phyloP scores from a whole-genome alignment of 108 stramenopile species.

The Schizochytrium sp. region DNA sequence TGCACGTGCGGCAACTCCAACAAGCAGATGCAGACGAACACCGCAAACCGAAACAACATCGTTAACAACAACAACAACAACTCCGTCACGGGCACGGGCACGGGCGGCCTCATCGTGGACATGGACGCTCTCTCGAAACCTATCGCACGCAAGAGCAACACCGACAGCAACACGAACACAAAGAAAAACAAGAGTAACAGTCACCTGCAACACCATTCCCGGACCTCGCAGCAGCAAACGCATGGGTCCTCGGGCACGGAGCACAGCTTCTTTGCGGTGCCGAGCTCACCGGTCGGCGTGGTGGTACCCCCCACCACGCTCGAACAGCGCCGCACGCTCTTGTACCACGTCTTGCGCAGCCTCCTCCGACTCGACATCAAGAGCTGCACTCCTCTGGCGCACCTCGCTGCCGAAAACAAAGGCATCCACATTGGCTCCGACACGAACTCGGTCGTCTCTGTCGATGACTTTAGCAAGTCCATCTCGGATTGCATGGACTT shows the following conservation, averaged over 20 bases:
- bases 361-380: background rate
- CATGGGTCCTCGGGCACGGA: background rate
- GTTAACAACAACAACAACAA: too few relatives aligned
- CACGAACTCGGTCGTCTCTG: background rate
- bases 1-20: too few relatives aligned
- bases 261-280: background rate
- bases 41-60: too few relatives aligned
- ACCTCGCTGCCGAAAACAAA: background rate
- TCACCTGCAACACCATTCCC: too few relatives aligned
- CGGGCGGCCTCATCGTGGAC: background rate
- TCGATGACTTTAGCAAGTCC: background rate
- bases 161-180: too few relatives aligned
- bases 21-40: too few relatives aligned
- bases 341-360: background rate
- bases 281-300: background rate
- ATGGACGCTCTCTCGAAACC: background rate
- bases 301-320: background rate
- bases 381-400: background rate
- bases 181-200: too few relatives aligned
- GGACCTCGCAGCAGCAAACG: too few relatives aligned
- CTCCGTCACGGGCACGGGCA: background rate
- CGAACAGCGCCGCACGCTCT: background rate
- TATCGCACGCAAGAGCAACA: background rate
- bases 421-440: background rate
- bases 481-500: slow-evolving; percentile 11